Evolutionary conservation across 2,329 filamentous ascomycete species (phyloP), one percentile per base, ranked within the genome.

Genomic region (Stagonosporopsis cucurbitacearum): DNA sequence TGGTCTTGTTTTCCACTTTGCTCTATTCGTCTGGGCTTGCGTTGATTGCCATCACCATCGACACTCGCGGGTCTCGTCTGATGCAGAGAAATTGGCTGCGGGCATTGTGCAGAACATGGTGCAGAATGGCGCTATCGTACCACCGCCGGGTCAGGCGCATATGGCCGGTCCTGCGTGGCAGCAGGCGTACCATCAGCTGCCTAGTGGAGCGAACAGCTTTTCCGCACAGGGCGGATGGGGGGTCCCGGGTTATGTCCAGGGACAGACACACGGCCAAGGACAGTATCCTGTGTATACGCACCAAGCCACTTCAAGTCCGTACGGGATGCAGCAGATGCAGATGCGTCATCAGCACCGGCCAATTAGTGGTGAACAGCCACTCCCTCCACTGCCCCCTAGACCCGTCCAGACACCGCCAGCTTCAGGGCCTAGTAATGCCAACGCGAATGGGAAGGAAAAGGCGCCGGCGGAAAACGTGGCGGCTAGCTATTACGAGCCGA

Each of bases 21-120:
- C 58, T 1, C 63, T 76, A 3, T 77, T 77, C 54, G 58, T 76
- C 11, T 76, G 74, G 72, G 75, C 74, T 0, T 77, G 75, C 30
- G 67, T 75, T 7, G 74, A 77, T 42, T 73, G 70, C 15, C 56
- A 71, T 40, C 52, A 50, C 5, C 47, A 69, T 23, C 70, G 68
- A 11, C 58, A 47, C n/a, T 42, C 48, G n/a, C 66, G 62, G 15
- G 59, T 65, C 0, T 61, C 58, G 52, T 72, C 65, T 23, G 70
- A 73, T 12, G 71, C 71, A 1, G 71, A 75, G 59, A 68, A 69
- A 37, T 19, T 73, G 17, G 72, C 71, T 1, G 67, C 69, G 0
- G 62, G 65, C 2, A 75, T 75, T 19, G 67, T 75, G 22, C 67
- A 70, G 63, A 72, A 65, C 3, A 74, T 75, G 70, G 68, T 75